Base-by-base conservation (phyloP, 371 early-diverging fungal species). In the Mucor plumbeus region DNA sequence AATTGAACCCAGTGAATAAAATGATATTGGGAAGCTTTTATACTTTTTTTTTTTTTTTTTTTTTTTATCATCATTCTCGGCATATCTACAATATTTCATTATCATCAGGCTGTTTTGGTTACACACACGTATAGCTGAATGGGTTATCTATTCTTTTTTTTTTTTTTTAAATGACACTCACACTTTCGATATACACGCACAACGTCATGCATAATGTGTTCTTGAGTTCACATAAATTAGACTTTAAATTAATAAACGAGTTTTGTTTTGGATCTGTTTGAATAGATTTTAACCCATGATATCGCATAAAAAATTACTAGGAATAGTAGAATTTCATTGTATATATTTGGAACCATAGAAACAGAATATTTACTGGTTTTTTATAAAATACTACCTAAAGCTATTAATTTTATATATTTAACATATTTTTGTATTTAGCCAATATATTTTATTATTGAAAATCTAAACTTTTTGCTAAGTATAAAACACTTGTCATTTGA, bases 51-150 rank as follows among this genome's bases (percentile, higher is more conserved):
- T 47, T 47, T n/a, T n/a, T n/a, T 26, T 26, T 26, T 26, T 26
- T 26, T 26, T 26, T 48, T 9, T 48, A 36, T 48, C 48, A 48
- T 61, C 48, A 61, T 48, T 61, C 60, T 60, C 60, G 41, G 60
- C 61, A 61, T 61, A 41, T 44, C 19, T 35, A 7, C n/a, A 35
- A 44, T 26, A 17, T 48, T 61, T 61, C 48, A 60, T 48, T 61
- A 34, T 61, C 48, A 61, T 21, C 48, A 48, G 36, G 26, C 26
- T 26, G 1, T 3, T 26, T 26, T 26, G 26, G 61, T 61, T 48
- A 61, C 60, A 60, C 60, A 60, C 34, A 34, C 26, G 26, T 26
- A 26, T 1, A 15, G 13, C 11, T 34, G 54, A 33, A 54, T 26
- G 26, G 54, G 33, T 54, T 54, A 34, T 54, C 34, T 54, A 14